A percentile compares a stretch with the other conserved stretches of the same genome.
These are phyloP conservation scores for Talaromyces nanjingensis DNA, from an alignment of 495 filamentous ascomycete genomes.

Conservation along the genomic window DNA sequence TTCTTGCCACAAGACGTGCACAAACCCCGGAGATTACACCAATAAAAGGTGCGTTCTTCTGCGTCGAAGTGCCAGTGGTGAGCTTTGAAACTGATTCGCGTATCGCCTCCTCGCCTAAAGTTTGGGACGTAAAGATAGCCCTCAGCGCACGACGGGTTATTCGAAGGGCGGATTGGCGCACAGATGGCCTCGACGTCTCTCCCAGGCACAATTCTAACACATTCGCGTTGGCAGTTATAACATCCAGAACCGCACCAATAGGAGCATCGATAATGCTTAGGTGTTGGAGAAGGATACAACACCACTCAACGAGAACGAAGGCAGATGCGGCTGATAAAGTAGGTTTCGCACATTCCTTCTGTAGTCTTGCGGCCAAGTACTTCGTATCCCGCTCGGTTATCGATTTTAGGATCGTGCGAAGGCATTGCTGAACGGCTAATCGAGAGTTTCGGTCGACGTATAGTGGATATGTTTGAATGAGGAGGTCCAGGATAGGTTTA, in stretches of 20 bases:
- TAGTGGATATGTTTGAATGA: constrained; percentile 80
- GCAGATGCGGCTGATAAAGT: constrained; percentile 71
- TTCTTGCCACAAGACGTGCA: constrained; percentile 54
- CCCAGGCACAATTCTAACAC: constrained; percentile 71
- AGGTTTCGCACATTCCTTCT: constrained; percentile 60
- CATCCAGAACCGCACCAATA: constrained; percentile 57
- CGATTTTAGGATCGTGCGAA: constrained; percentile 56
- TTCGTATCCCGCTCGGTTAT: constrained; percentile 44
- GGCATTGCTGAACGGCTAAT: constrained; percentile 68
- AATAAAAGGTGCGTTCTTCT: constrained; percentile 66
- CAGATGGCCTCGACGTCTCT: constrained; percentile 45
- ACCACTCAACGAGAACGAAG: constrained; percentile 90
- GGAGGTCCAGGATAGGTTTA: constrained; percentile 51
- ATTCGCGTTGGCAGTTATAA: constrained; percentile 56
- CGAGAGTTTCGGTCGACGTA: constrained; percentile 83
- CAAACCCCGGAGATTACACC: constrained; percentile 84
- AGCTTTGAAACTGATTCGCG: constrained; percentile 57
- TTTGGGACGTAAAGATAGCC: constrained; percentile 53
- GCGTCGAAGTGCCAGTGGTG: constrained; percentile 52
- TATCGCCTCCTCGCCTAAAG: constrained; percentile 52
- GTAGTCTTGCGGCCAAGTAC: constrained; percentile 50
- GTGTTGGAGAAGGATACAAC: constrained; percentile 64
- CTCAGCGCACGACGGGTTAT: constrained; percentile 69
- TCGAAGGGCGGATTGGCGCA: constrained; percentile 61
- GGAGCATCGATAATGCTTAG: constrained; percentile 45